Percentiles rank a stretch among this genome's conserved stretches.
Evolutionary conservation across 495 filamentous ascomycete species (phyloP).

Genomic region (Penicillium taxi): DNA sequence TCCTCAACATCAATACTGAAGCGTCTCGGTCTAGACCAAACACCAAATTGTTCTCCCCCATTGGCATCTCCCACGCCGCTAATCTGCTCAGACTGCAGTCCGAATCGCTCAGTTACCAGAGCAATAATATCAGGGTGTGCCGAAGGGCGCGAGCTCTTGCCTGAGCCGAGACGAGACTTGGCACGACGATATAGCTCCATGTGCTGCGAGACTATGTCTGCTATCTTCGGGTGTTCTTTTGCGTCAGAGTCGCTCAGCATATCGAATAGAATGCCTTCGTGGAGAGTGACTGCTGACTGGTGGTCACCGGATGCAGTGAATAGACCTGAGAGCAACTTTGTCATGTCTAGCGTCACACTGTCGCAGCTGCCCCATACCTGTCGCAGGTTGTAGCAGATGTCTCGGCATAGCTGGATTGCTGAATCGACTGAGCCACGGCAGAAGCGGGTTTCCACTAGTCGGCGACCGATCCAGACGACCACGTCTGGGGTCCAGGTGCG

Average conservation of each 20-base stretch:
- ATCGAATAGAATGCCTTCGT: conserved; percentile 47
- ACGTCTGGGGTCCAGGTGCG: conserved; percentile 47
- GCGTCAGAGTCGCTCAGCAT: conserved; percentile 38
- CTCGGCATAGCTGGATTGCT: conserved; percentile 49
- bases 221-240: conserved; percentile 22
- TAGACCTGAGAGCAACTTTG: conserved; percentile 46
- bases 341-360: conserved; percentile 46
- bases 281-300: conserved; percentile 44
- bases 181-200: conserved; percentile 45
- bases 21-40: conserved; percentile 34
- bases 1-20: conserved; percentile 37
- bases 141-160: conserved; percentile 14
- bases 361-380: conserved; percentile 50
- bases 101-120: conserved; percentile 28
- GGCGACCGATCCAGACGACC: conserved; percentile 49
- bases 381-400: conserved; percentile 57
- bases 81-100: conserved; percentile 20
- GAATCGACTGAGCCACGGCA: conserved; percentile 33
- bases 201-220: conserved; percentile 37
- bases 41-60: conserved; percentile 24
- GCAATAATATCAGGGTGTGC: conserved; percentile 23
- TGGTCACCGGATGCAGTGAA: conserved; percentile 43
- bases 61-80: conserved; percentile 17
- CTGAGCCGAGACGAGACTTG: conserved; percentile 23
- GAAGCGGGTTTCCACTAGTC: conserved; percentile 50